A percentile compares a stretch with the other conserved stretches of the same genome.
phyloP scores from a whole-genome alignment of 768 basidiomycete species.

The Clitopilus hobsonii region DNA sequence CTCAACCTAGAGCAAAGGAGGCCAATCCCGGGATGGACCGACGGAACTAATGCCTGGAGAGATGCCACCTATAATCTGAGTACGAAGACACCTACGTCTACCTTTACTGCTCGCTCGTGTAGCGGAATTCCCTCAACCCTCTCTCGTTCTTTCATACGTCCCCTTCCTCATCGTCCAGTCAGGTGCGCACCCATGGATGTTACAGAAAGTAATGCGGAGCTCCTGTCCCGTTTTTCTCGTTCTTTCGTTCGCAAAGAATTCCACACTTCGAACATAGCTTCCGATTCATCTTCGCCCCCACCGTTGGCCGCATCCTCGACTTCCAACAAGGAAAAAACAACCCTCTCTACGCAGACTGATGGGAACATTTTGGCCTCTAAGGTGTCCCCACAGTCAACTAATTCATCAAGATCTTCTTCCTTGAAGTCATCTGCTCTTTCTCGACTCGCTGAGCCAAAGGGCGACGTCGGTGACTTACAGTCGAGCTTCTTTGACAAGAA shows the following conservation, averaged over 20 bases:
- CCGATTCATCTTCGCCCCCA: constrained; percentile 30
- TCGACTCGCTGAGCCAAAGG: constrained; percentile 21
- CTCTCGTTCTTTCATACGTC: constrained; percentile 18
- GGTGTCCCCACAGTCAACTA: constrained; percentile 28
- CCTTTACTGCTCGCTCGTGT: constrained; percentile 46
- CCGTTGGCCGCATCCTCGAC: constrained; percentile 28
- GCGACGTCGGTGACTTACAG: constrained; percentile 16
- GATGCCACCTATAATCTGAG: constrained; percentile 53
- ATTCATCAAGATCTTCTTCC: constrained; percentile 32
- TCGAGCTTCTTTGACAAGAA: constrained; percentile 23
- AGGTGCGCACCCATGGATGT: constrained; percentile 12
- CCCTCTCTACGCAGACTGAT: constrained; percentile 57
- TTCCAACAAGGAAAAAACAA: constrained; percentile 40
- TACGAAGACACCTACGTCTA: constrained; percentile 31
- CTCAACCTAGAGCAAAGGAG: constrained; percentile 31
- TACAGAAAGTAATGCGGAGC: constrained; percentile 25
- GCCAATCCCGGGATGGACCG: constrained; percentile 64
- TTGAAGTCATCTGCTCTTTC: constrained; percentile 25
- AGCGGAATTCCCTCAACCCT: constrained; percentile 46
- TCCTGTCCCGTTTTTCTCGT: constrained; percentile 51
- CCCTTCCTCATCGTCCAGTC: constrained; percentile 6
- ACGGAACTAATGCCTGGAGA: constrained; percentile 64
- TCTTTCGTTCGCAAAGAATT: constrained; percentile 53
- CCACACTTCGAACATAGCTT: constrained; percentile 33
- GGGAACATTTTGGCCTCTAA: constrained; percentile 55